phyloP scores from a whole-genome alignment of 2,329 filamentous ascomycete species.

The Fusarium bulbicola region DNA sequence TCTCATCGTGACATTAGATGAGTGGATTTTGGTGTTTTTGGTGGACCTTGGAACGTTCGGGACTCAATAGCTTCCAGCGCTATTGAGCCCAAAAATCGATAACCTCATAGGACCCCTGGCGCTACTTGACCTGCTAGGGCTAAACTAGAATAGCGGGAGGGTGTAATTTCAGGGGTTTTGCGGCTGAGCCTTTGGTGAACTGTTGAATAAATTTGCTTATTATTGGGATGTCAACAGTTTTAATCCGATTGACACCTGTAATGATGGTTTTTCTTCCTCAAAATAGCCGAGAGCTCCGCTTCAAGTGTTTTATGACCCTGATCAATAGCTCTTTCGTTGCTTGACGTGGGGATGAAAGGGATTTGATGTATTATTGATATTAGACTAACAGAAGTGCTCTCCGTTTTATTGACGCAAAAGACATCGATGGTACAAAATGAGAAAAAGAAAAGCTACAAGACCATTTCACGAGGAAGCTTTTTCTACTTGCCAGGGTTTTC shows the following conservation, averaged over 20 bases:
- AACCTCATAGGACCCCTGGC: neutral
- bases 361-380: too few species aligned
- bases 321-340: fast-evolving
- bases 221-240: neutral
- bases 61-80: neutral
- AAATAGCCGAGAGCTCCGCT: fast-evolving
- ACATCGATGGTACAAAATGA: too few species aligned
- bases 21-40: neutral
- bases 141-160: neutral
- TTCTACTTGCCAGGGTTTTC: neutral
- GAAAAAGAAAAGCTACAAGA: neutral
- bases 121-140: neutral
- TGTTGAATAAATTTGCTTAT: neutral
- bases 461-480: fast-evolving
- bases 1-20: neutral
- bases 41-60: neutral
- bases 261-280: neutral
- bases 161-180: neutral
- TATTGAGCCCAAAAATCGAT: neutral
- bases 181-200: neutral
- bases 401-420: neutral
- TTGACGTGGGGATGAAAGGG: neutral
- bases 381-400: too few species aligned
- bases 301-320: fast-evolving
- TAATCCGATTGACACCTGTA: neutral